These are phyloP conservation scores for Candida ficus DNA, from an alignment of 805 yeast species.

Conservation along the genomic window DNA sequence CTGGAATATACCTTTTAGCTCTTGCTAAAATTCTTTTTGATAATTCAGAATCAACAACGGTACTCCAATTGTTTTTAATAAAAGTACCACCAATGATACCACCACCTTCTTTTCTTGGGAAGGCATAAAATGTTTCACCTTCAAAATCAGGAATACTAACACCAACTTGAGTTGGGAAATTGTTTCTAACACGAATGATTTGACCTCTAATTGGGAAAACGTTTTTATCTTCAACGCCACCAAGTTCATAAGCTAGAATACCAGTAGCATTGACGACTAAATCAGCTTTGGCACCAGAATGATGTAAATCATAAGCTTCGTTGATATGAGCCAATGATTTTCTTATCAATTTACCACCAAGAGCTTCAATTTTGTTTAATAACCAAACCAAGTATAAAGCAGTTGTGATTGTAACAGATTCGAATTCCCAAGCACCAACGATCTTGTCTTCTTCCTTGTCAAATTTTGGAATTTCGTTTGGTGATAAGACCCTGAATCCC, in stretches of 20 bases:
- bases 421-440: conserved; percentile 43
- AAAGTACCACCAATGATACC: conserved; percentile 56
- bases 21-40: conserved; percentile 37
- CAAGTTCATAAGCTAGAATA: conserved; percentile 37
- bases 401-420: conserved; percentile 55
- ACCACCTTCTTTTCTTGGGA: conserved; percentile 77
- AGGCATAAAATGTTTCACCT: conserved; percentile 48
- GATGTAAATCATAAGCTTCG: conserved; percentile 43
- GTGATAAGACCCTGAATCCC: conserved; percentile 31
- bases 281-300: conserved; percentile 36
- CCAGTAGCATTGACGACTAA: conserved; percentile 58
- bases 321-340: conserved; percentile 36
- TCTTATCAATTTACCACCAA: conserved; percentile 47
- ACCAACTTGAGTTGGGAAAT: conserved; percentile 23
- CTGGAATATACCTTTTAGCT: conserved; percentile 24
- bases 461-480: conserved; percentile 25
- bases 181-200: conserved; percentile 35
- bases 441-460: conserved; percentile 12
- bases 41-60: conserved; percentile 36
- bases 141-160: conserved; percentile 30
- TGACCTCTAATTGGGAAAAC: conserved; percentile 58
- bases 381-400: conserved; percentile 52
- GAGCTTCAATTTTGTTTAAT: conserved; percentile 36
- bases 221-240: conserved; percentile 40
- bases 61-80: conserved; percentile 27